These are phyloP conservation scores for Fomitopsis schrenkii DNA, from an alignment of 1,284 basidiomycete species.

Conservation along the genomic window DNA sequence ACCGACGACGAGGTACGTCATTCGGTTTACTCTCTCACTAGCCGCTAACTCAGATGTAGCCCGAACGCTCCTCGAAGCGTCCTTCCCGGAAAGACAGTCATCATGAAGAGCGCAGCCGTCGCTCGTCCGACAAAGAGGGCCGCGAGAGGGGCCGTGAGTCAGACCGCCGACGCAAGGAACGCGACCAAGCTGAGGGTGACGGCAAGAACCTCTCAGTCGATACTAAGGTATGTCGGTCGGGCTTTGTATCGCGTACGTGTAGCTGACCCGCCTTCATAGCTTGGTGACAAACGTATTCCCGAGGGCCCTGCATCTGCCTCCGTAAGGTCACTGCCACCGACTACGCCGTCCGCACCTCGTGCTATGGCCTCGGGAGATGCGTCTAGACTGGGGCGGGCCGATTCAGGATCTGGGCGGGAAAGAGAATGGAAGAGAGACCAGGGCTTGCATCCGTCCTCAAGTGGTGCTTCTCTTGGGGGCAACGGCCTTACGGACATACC, in stretches of 20 bases:
- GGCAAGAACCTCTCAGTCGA: constrained; percentile 36
- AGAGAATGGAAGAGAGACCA: constrained; percentile 26
- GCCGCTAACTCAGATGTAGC: constrained; percentile 33
- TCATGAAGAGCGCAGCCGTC: constrained; percentile 64
- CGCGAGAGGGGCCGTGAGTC: constrained; percentile 63
- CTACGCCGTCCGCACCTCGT: constrained; percentile 66
- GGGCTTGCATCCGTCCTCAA: constrained; percentile 12
- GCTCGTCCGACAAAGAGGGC: constrained; percentile 65
- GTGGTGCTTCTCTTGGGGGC: constrained; percentile 9
- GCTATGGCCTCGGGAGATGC: constrained; percentile 47
- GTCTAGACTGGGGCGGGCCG: constrained; percentile 17
- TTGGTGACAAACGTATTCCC: constrained; percentile 51
- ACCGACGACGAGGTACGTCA: constrained; percentile 65
- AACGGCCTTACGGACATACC: constrained; percentile 10
- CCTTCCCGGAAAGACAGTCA: constrained; percentile 71
- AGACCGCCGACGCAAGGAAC: constrained; percentile 63
- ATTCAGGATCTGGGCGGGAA: constrained; percentile 19
- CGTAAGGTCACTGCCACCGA: constrained; percentile 48
- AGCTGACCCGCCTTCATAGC: constrained; percentile 24
- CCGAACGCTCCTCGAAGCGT: constrained; percentile 68
- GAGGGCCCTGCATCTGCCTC: constrained; percentile 41
- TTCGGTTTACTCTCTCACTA: constrained; percentile 7
- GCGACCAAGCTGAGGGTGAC: constrained; percentile 47
- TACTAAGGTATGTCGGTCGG: constrained; percentile 48
- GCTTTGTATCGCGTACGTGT: neutral